Evolutionary conservation across 1,139 yeast genomes (phyloP).

Genomic region (Geotrichum histeridarum): DNA sequence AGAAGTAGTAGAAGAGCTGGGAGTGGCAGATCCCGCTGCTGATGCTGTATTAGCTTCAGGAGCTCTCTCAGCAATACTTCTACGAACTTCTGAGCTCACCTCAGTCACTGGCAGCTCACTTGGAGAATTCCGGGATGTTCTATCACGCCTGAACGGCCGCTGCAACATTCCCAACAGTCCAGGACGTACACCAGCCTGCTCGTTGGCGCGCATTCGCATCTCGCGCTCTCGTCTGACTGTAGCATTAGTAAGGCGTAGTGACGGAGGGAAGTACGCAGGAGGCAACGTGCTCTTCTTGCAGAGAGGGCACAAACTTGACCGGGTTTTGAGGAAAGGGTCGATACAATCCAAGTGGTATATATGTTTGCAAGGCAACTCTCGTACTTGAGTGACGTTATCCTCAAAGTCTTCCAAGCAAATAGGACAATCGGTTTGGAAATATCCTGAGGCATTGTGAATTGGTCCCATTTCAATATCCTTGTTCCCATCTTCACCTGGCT

Average conservation of each 20-base stretch:
- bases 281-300: slow-evolving; percentile 30
- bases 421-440: slow-evolving; percentile 29
- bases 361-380: slow-evolving; percentile 31
- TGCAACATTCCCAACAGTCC: no score
- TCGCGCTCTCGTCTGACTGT: slow-evolving; percentile 30
- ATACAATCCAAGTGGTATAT: slow-evolving; percentile 31
- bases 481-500: neutral
- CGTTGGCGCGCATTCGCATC: slow-evolving; percentile 13
- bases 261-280: slow-evolving; percentile 28
- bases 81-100: neutral
- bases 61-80: neutral
- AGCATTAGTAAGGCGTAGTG: slow-evolving; percentile 27
- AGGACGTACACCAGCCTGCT: neutral
- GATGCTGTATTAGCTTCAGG: neutral
- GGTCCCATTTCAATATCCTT: neutral
- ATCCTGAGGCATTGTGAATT: slow-evolving; percentile 12
- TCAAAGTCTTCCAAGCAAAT: slow-evolving; percentile 31
- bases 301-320: slow-evolving; percentile 30
- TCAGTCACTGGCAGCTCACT: neutral
- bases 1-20: no score
- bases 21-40: neutral
- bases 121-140: no score
- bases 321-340: slow-evolving; percentile 27
- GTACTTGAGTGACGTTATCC: slow-evolving; percentile 23
- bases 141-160: no score